Percentiles rank a stretch among this genome's conserved stretches.
These are phyloP conservation scores for Ogataea pignaliae DNA, from an alignment of 805 yeast species.

Conservation along the genomic window DNA sequence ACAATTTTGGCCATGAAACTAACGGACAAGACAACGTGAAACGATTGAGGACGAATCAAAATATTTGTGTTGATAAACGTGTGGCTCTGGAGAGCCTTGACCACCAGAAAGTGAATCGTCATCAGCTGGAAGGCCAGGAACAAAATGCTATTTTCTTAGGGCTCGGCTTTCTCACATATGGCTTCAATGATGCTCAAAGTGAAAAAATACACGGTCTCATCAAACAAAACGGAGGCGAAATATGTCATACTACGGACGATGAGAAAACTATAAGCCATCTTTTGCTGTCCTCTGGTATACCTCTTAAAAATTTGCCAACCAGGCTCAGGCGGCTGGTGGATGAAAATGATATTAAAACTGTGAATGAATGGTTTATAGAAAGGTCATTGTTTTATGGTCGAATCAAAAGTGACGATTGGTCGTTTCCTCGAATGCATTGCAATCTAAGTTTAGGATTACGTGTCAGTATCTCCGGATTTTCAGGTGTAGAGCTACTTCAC, in stretches of 20 bases:
- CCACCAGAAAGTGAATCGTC: not conserved
- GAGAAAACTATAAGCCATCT: constrained; percentile 34
- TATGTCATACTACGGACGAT: constrained; percentile 12
- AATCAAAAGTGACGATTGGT: constrained; percentile 25
- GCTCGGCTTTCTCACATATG: constrained; percentile 35
- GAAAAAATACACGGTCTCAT: constrained; percentile 15
- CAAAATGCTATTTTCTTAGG: constrained; percentile 34
- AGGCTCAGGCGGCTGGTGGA: constrained; percentile 9
- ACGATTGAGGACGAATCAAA: not conserved
- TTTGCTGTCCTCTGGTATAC: constrained; percentile 22
- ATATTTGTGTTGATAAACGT: not conserved
- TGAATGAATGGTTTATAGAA: constrained; percentile 33
- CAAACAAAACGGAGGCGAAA: constrained; percentile 20
- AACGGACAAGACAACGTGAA: constrained; percentile 7
- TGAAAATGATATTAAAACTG: constrained; percentile 23
- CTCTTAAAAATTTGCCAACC: constrained; percentile 13
- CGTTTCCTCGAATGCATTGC: constrained; percentile 19
- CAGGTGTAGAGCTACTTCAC: constrained; percentile 27
- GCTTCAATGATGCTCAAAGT: constrained; percentile 19
- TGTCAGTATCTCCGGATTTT: constrained; percentile 27
- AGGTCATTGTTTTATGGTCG: constrained; percentile 20
- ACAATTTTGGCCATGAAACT: constrained; percentile 6
- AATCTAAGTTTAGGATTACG: constrained; percentile 31
- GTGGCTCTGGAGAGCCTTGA: not conserved
- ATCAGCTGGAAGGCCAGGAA: not conserved